Evolutionary conservation across 768 basidiomycete genomes (phyloP), one percentile per base, ranked within the genome.

Genomic region (Naganishia randhawae): DNA sequence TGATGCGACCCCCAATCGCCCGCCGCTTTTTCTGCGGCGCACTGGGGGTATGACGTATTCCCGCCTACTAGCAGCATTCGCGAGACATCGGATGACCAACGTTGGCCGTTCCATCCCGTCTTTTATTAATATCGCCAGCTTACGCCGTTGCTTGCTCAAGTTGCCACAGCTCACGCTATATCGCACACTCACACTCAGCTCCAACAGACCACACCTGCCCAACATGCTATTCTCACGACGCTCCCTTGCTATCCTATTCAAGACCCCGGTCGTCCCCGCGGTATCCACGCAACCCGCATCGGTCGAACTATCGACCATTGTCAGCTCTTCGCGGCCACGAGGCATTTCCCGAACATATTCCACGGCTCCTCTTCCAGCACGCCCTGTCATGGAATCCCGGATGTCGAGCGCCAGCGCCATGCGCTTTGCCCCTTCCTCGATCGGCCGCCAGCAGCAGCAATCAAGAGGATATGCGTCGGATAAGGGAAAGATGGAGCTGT

Each of bases 401-500:
- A 39, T 61, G 57, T 61, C 57, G 22, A 61, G 33, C 29, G 41
- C 17, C 10, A 55, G 17, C 32, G 54, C 1, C 5, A 61, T 61
- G 37, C 57, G 57, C 6, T 61, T 61, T 14, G 57, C 37, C 19
- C 57, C 57, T 39, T 61, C 57, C 57, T 39, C 57, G 6, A 27
- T 61, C 22, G 37, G 37, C n/a, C 27, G 35, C 10, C 39, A 17
- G 57, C 57, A 61, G 39, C 57, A 61, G 27, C 57, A 42, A 14
- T 27, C 37, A 10, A n/a, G 57, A 14, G 57, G 76, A 9, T 76
- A 75, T 39, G 78, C 78, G 3, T 76, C 75, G 42, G 75, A 77
- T 70, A 50, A 72, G 33, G 78, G 78, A 14, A 72, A 73, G 73
- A 72, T 76, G 73, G 78, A 79, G 70, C 66, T 79, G 53, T 79